A percentile compares a stretch with the other conserved stretches of the same genome.
phyloP scores from a whole-genome alignment of 208 protist genomes.

The Tritrichomonas foetus region DNA sequence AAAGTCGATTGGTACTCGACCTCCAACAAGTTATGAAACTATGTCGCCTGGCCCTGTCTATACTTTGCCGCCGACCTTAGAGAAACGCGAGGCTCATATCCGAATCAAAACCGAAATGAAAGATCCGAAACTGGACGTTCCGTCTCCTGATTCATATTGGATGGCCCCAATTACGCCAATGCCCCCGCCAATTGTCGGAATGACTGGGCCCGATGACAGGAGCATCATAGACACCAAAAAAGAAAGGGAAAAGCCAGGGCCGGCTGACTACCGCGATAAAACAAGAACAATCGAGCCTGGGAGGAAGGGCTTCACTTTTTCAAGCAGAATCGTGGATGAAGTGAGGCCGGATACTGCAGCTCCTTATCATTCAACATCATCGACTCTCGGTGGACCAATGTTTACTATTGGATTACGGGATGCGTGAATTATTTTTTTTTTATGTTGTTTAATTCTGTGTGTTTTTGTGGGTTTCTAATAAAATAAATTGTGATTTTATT shows the following conservation, averaged over 20 bases:
- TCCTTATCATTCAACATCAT: neutral
- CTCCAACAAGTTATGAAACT: conserved; percentile 13
- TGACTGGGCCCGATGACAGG: neutral
- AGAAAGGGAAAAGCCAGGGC: neutral
- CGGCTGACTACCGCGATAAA: neutral
- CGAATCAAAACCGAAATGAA: neutral
- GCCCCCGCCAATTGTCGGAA: neutral
- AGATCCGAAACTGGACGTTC: neutral
- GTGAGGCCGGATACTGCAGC: neutral
- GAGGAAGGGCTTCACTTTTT: neutral
- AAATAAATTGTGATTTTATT: too few species aligned
- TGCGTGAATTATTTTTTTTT: neutral
- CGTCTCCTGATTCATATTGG: neutral
- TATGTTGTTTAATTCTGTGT: too few species aligned
- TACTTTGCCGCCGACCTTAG: neutral
- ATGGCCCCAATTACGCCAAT: neutral
- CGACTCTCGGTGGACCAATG: neutral
- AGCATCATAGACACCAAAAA: neutral
- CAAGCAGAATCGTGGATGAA: too few species aligned
- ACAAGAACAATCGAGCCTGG: too few species aligned
- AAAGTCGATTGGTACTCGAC: neutral
- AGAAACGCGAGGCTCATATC: neutral
- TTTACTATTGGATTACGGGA: conserved; percentile 2
- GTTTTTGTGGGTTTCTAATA: too few species aligned
- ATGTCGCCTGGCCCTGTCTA: neutral